These are phyloP conservation scores for Starmerella riodocensis DNA, from an alignment of 805 yeast species.

Conservation along the genomic window DNA sequence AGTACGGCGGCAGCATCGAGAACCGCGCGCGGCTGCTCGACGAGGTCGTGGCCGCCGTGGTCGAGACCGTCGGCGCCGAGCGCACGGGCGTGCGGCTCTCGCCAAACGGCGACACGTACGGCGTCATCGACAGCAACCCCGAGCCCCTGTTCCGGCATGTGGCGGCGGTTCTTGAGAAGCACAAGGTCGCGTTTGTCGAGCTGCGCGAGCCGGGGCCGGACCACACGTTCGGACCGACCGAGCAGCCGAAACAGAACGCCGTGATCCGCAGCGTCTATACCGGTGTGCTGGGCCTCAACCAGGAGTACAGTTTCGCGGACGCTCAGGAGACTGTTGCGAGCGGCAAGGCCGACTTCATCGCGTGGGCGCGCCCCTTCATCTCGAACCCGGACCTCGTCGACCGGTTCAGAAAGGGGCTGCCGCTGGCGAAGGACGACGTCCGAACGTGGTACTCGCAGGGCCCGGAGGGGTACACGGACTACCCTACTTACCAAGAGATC, in stretches of 20 bases:
- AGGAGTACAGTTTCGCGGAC: slow-evolving; percentile 15
- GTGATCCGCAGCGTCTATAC: slow-evolving; percentile 13
- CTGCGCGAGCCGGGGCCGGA: slow-evolving; percentile 35
- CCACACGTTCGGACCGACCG: slow-evolving; percentile 14
- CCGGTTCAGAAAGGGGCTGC: slow-evolving; percentile 33
- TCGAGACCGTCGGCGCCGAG: slow-evolving; percentile 40
- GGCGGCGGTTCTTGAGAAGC: slow-evolving; percentile 22
- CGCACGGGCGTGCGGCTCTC: slow-evolving; percentile 34
- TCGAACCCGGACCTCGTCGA: slow-evolving; percentile 43
- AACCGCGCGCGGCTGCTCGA: slow-evolving; percentile 40
- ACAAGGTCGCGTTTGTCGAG: slow-evolving; percentile 35
- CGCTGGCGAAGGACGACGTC: slow-evolving; percentile 35
- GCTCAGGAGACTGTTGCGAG: slow-evolving; percentile 7
- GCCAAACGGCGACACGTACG: slow-evolving; percentile 22
- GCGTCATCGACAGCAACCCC: slow-evolving; percentile 24
- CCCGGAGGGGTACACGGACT: slow-evolving; percentile 33
- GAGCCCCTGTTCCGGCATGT: slow-evolving; percentile 26
- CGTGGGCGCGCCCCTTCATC: slow-evolving; percentile 38
- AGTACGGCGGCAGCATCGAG: slow-evolving; percentile 50
- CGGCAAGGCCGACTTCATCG: slow-evolving; percentile 23
- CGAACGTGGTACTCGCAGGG: slow-evolving; percentile 33
- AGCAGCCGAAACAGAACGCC: slow-evolving; percentile 8
- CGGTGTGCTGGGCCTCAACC: slow-evolving; percentile 17
- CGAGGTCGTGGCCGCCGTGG: slow-evolving; percentile 40
- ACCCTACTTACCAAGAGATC: too few relatives aligned